Evolutionary conservation across 2,329 filamentous ascomycete genomes (phyloP), one percentile per base, ranked within the genome.

Genomic region (Monilinia fructicola): DNA sequence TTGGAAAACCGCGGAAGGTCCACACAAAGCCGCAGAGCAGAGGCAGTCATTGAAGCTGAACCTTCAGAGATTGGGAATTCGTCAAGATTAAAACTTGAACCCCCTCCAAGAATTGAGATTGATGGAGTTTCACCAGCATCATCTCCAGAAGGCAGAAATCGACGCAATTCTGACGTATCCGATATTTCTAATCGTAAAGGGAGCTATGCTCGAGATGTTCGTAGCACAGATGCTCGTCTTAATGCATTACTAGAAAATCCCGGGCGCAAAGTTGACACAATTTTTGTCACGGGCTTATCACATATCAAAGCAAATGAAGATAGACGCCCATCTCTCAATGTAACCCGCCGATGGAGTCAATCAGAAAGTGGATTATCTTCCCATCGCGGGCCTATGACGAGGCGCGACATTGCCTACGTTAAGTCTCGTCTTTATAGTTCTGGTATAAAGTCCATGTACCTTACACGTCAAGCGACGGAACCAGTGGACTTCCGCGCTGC

Each of bases 391-490:
- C 77, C 76, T 67, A 75, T 90, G 40, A 87, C 83, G 12, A 87
- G 84, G 72, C 85, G 86, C n/a, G 94, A 97, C 72, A 84, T 96
- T 64, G 90, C 90, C 21, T 88, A 92, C n/a, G 83, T 93, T 2
- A 85, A 87, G 67, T 86, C 92, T 0, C 82, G 96, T 11, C 85
- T 97, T 52, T 81, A 96, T 28, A 90, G 89, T 69, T 92, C 92
- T 0, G 93, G 93, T n/a, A 88, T 97, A 74, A 96, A 96, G 78
- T 93, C 94, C 0, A 88, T 88, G 73, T 91, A 95, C 74, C 91
- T 97, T 65, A 83, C 83, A 38, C 84, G 87, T 4, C 85, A 89
- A 56, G 87, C 90, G 4, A 69, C 68, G 21, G 75, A 75, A 58
- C 58, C 67, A n/a, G 68, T 70, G 50, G 71, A 75, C 54, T 62